Evolutionary conservation across 495 filamentous ascomycete genomes (phyloP).

Genomic region (Talaromyces trachyspermus): DNA sequence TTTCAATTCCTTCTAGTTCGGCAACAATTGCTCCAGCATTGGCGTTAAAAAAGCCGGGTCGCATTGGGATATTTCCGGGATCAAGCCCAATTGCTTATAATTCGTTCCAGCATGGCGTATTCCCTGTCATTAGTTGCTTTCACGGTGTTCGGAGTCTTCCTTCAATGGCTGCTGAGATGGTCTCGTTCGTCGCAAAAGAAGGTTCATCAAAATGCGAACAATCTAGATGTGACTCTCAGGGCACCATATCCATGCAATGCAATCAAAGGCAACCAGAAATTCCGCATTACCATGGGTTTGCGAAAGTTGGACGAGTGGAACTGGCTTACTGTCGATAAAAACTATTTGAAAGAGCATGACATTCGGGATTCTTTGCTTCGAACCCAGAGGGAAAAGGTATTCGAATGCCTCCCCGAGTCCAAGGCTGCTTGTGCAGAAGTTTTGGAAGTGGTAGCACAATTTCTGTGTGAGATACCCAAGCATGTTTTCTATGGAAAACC

Average conservation of each 20-base stretch:
- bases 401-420: slow-evolving; percentile 44
- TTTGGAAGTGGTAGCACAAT: slow-evolving; percentile 42
- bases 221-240: slow-evolving; percentile 28
- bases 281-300: slow-evolving; percentile 49
- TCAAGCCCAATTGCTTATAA: too few species aligned
- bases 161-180: slow-evolving; percentile 8
- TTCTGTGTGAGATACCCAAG: slow-evolving; percentile 43
- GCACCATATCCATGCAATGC: slow-evolving; percentile 38
- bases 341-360: slow-evolving; percentile 42
- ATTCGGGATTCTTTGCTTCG: slow-evolving; percentile 36
- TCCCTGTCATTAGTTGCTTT: slow-evolving; percentile 9
- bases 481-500: slow-evolving; percentile 32
- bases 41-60: not conserved
- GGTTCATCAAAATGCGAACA: not conserved
- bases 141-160: slow-evolving; percentile 1
- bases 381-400: slow-evolving; percentile 33
- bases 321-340: slow-evolving; percentile 49
- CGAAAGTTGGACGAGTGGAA: slow-evolving; percentile 42
- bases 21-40: too few species aligned
- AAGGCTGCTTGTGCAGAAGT: slow-evolving; percentile 43
- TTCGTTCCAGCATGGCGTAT: slow-evolving; percentile 8
- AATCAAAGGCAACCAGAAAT: slow-evolving; percentile 37
- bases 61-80: too few species aligned
- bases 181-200: not conserved
- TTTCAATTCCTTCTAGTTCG: slow-evolving; percentile 8